phyloP scores from a whole-genome alignment of 2,329 filamentous ascomycete species.

The Phyllosticta paracitricarpa region DNA sequence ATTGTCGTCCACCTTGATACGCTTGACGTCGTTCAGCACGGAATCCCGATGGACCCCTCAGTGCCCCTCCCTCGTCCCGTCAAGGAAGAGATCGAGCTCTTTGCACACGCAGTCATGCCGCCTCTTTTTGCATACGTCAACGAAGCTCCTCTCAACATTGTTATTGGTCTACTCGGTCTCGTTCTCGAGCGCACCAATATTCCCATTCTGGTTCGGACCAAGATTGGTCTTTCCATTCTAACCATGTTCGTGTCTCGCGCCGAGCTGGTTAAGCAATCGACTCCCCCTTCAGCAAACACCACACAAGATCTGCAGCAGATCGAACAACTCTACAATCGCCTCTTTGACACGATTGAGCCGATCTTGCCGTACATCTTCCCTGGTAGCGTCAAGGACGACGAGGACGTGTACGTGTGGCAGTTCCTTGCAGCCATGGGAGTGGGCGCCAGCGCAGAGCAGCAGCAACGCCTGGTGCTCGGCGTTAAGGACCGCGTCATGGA shows the following conservation, averaged over 20 bases:
- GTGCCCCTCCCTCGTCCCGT: slow-evolving; percentile 60
- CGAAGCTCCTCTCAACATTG: slow-evolving; percentile 81
- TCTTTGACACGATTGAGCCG: slow-evolving; percentile 83
- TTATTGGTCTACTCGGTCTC: slow-evolving; percentile 79
- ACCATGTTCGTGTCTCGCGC: slow-evolving; percentile 92
- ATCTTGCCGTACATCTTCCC: slow-evolving; percentile 81
- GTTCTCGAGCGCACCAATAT: slow-evolving; percentile 75
- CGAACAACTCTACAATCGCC: slow-evolving; percentile 67
- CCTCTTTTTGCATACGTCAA: slow-evolving; percentile 83
- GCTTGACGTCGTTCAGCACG: slow-evolving; percentile 78
- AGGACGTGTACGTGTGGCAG: slow-evolving; percentile 97
- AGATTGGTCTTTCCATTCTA: slow-evolving; percentile 79
- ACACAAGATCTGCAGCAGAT: slow-evolving; percentile 58
- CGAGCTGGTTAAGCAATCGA: slow-evolving; percentile 80
- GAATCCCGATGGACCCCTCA: slow-evolving; percentile 54
- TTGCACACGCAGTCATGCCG: slow-evolving; percentile 79
- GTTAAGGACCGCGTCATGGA: slow-evolving; percentile 98
- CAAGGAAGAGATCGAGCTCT: slow-evolving; percentile 87
- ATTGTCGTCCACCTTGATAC: slow-evolving; percentile 89
- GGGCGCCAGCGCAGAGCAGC: slow-evolving; percentile 85
- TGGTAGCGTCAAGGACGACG: slow-evolving; percentile 75
- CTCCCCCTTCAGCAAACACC: slow-evolving; percentile 48
- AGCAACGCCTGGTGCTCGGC: slow-evolving; percentile 84
- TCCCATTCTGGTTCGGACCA: slow-evolving; percentile 72
- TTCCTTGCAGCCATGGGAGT: slow-evolving; percentile 93